Evolutionary conservation across 495 filamentous ascomycete species (phyloP), one percentile per base, ranked within the genome.

Genomic region (Penicillium samsonianum): DNA sequence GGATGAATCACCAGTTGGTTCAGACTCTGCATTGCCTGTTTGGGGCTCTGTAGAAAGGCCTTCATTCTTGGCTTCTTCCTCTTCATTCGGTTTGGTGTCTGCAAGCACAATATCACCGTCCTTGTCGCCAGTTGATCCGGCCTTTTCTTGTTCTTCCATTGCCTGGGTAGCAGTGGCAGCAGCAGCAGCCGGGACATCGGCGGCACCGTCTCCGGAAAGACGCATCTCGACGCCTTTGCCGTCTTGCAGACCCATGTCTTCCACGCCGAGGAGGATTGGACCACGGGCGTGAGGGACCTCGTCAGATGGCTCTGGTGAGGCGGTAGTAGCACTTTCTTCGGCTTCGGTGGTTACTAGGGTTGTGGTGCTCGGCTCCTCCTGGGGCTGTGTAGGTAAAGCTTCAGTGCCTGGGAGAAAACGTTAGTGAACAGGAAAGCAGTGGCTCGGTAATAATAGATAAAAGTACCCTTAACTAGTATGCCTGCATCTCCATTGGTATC

Each of bases 221-320:
- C 64, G 65, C 73, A 80, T 68, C 52, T 80, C 71, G 8, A 80
- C 69, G 3, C 74, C 77, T 47, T 73, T 72, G n/a, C 77, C 74
- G 22, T 81, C 77, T 69, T 96, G 93, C 17, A 90, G 84, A 1
- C 94, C 94, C 67, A 89, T 85, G 66, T 98, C 94, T 64, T 91
- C 88, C 25, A 90, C 83, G 0, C 92, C 92, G 23, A 98, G 85
- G 55, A 89, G 80, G 11, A 87, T 83, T 0, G 94, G 93, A 0
- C 91, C 90, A 16, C 89, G 81, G 3, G 89, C 90, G 65, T 96
- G 90, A 12, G 91, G 90, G 1, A 82, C 63, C 62, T 94, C 91
- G 43, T 75, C 73, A 8, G 68, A 64, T 5, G 69, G 56, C 16
- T 78, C 74, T 9, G 67, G 61, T 38, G 65, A 65, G 20, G 56